Evolutionary conservation across 192 early-diverging fungal genomes (phyloP), one percentile per base, ranked within the genome.

Genomic region (Gryganskiella cystojenkinii): DNA sequence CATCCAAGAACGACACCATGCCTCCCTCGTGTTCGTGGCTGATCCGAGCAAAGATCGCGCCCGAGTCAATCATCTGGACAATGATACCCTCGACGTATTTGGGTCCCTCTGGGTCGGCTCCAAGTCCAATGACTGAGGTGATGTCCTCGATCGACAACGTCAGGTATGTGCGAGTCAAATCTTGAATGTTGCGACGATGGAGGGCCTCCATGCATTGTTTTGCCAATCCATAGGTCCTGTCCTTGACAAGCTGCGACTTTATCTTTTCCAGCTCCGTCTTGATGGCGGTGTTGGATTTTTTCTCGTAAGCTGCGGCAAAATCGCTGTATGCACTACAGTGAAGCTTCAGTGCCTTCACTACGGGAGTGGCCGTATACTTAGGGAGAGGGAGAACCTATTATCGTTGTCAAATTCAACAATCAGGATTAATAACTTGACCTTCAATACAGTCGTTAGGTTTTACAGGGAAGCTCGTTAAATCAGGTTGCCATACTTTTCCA

Each of bases 1-100:
- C 54, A 50, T 94, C 92, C 28, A 89, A 78, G 81, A 95, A 95
- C 13, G 81, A 86, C 5, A 95, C 91, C 90, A 92, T 91, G 22
- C 83, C 82, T 22, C 82, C 76, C 24, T 68, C 67, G 44, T 83
- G 71, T 50, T 71, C 76, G 51, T 82, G 79, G 47, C 71, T 83
- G 56, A 85, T 83, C 2, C 64, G 81, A 19, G 87, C 87, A 64
- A 82, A 85, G 17, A 89, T 81, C 45, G 80, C 56, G 5, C 80
- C 66, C n/a, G 81, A 71, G 49, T 84, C 72, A 51, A 89, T 84
- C 87, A 95, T 91, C 33, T 80, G 56, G 13, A 91, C 69, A 34
- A 95, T 57, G 24, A 82, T 76, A 17, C 63, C 63, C 45, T 91
- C 89, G 8, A 88, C 87, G 44, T 85, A 71, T n/a, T 66, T 58